Percentiles rank a stretch among this genome's conserved stretches.
Evolutionary conservation across 495 filamentous ascomycete genomes (phyloP).

Genomic region (Aspergillus baeticus): DNA sequence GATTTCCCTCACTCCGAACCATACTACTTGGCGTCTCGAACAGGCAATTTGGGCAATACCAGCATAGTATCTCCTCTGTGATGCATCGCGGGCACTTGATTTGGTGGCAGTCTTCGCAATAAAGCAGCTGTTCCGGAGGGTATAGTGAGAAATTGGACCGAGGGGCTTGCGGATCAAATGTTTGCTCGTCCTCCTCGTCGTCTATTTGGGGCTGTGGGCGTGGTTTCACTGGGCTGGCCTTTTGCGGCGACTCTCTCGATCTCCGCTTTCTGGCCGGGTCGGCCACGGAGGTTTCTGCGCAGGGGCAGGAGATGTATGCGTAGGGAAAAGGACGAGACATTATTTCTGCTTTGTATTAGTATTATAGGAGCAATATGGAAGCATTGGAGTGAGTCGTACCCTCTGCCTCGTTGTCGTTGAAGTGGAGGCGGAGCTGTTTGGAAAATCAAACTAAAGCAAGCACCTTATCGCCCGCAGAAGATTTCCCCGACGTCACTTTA

Average conservation of each 20-base stretch:
- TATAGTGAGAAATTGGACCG: constrained; percentile 88
- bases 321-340: constrained; percentile 85
- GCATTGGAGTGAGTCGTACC: not conserved
- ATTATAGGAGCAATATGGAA: not conserved
- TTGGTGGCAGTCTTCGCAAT: constrained; percentile 95
- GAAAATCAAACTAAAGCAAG: not conserved
- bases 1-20: constrained; percentile 87
- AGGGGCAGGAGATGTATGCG: constrained; percentile 90
- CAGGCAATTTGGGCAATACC: constrained; percentile 93
- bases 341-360: not conserved
- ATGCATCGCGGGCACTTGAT: constrained; percentile 92
- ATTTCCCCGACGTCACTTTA: constrained; percentile 13
- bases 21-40: constrained; percentile 92
- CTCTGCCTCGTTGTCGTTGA: not conserved
- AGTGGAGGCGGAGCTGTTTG: not conserved
- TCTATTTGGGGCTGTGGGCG: constrained; percentile 32
- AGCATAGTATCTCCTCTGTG: constrained; percentile 86
- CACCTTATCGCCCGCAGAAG: not conserved
- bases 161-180: constrained; percentile 81
- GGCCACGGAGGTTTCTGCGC: constrained; percentile 59
- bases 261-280: constrained; percentile 38
- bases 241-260: constrained; percentile 41
- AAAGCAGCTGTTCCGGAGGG: constrained; percentile 89
- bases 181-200: constrained; percentile 71
- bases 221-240: constrained; percentile 34